Conservation (phyloP, 805 yeast species). For the Ogataea nakhonphanomensis region DNA sequence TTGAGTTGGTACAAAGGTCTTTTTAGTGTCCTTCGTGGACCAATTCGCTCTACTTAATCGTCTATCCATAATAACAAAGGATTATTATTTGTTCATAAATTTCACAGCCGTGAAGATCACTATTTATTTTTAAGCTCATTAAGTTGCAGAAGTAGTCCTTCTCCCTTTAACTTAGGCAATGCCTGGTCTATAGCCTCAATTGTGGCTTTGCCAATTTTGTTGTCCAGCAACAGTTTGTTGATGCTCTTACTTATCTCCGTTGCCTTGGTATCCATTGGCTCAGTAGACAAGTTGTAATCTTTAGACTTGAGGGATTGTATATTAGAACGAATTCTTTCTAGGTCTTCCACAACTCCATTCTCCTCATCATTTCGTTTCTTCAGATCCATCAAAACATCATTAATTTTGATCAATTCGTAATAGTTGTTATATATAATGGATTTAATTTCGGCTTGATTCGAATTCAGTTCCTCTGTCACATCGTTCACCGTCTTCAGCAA, state of each 20-base stretch:
- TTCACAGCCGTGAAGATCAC: not conserved
- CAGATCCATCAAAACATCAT: conserved; percentile 46
- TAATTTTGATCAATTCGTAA: conserved; percentile 67
- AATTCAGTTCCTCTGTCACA: conserved; percentile 44
- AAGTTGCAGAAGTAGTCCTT: conserved; percentile 25
- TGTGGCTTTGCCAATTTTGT: conserved; percentile 12
- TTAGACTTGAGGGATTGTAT: conserved; percentile 17
- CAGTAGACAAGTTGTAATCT: conserved; percentile 13
- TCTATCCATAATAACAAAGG: conserved; percentile 14
- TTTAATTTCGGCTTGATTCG: conserved; percentile 59
- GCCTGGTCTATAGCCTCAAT: conserved; percentile 18
- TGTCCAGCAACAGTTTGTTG: conserved; percentile 17
- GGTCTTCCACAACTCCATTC: conserved; percentile 23
- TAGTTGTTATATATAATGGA: conserved; percentile 73
- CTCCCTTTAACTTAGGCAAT: conserved; percentile 20
- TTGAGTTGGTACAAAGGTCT: conserved; percentile 5
- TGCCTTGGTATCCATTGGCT: conserved; percentile 6
- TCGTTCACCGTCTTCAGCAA: conserved; percentile 37
- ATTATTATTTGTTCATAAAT: not conserved
- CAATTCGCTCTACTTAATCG: conserved; percentile 28
- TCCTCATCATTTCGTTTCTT: conserved; percentile 22
- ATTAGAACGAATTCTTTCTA: conserved; percentile 24
- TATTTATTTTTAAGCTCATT: conserved; percentile 24
- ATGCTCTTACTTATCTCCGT: conserved; percentile 18
- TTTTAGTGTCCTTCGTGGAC: conserved; percentile 19